Percentiles rank a stretch among this genome's conserved stretches.
phyloP scores from a whole-genome alignment of 257 asterid genomes.

The Solanum clarkiae region DNA sequence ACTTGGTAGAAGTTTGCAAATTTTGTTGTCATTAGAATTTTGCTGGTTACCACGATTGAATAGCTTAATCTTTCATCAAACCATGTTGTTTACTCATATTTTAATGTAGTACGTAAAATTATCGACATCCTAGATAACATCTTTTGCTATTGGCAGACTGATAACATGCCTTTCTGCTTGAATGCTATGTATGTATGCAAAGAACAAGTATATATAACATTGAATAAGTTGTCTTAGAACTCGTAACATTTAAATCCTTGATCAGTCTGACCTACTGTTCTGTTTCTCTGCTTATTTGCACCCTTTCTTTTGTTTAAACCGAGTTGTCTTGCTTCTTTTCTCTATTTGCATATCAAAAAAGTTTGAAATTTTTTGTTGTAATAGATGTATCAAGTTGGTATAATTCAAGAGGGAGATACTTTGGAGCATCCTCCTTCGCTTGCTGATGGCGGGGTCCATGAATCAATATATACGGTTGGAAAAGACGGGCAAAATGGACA shows the following conservation, averaged over 20 bases:
- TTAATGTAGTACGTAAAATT: not conserved
- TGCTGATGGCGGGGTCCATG: not conserved
- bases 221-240: not conserved
- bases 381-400: not conserved
- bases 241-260: not conserved
- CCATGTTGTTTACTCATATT: not conserved
- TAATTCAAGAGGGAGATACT: not conserved
- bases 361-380: not conserved
- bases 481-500: not conserved
- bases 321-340: not conserved
- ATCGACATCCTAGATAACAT: not conserved
- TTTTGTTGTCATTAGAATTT: not conserved
- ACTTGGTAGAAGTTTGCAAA: not conserved
- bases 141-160: not conserved
- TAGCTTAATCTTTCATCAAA: not conserved
- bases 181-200: not conserved
- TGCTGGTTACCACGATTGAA: not conserved
- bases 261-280: not conserved
- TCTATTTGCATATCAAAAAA: not conserved
- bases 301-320: not conserved
- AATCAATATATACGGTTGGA: not conserved
- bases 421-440: not conserved
- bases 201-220: not conserved
- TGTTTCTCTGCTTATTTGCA: not conserved
- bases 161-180: not conserved